Conservation (phyloP, 495 filamentous ascomycete species). For the Entonaema liquescens region DNA sequence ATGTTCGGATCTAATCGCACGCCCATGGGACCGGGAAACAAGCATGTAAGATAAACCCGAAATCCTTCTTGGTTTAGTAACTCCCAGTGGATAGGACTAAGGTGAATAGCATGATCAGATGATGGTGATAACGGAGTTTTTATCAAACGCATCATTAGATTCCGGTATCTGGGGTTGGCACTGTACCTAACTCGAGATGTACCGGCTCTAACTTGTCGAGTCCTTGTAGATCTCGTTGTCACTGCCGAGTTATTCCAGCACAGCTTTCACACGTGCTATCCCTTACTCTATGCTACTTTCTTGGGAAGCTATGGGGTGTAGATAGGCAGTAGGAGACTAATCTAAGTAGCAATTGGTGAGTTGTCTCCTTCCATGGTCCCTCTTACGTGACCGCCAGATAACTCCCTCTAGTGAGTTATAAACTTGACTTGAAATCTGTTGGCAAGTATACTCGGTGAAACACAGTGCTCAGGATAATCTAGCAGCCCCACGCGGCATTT, state of each 20-base stretch:
- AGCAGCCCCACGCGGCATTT: background rate
- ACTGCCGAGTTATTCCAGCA: background rate
- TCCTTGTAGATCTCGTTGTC: background rate
- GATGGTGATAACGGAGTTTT: conserved; percentile 28
- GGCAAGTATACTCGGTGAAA: conserved; percentile 22
- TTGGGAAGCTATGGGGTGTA: background rate
- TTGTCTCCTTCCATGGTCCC: background rate
- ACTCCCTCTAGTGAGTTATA: background rate
- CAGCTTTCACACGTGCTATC: conserved; percentile 24
- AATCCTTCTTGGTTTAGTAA: conserved; percentile 12
- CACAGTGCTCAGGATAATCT: conserved; percentile 28
- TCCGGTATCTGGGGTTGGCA: background rate
- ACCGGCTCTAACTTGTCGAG: background rate
- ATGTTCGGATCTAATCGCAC: background rate
- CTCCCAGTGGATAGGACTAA: background rate
- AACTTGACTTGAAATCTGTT: conserved; percentile 20
- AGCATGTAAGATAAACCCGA: background rate
- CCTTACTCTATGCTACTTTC: conserved; percentile 20
- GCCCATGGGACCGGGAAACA: background rate
- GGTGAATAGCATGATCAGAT: background rate
- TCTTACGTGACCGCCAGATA: conserved; percentile 18
- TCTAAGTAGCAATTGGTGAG: background rate
- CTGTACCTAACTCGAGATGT: background rate
- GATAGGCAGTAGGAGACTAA: background rate
- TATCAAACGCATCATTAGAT: background rate